A percentile compares a stretch with the other conserved stretches of the same genome.
Conservation (phyloP, 768 basidiomycete species). For the Tulasnella sp. region DNA sequence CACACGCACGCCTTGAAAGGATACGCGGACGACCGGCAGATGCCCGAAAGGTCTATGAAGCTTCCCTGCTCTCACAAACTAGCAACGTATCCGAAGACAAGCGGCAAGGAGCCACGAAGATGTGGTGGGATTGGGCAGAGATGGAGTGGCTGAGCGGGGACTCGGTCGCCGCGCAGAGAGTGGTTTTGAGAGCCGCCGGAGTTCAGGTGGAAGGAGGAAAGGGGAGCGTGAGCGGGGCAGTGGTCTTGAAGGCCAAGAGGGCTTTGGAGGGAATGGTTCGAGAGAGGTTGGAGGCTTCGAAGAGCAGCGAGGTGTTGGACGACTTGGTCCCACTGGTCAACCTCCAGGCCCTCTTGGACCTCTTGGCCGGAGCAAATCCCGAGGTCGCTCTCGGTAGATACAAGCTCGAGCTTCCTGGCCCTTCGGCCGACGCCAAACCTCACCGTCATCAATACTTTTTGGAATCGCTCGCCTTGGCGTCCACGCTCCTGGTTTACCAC, state of each 20-base stretch:
- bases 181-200: constrained; percentile 54
- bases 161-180: constrained; percentile 49
- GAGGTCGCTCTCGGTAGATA: neutral
- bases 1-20: constrained; percentile 70
- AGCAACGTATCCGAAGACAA: constrained; percentile 37
- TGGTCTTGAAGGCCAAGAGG: constrained; percentile 60
- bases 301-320: neutral
- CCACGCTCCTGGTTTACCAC: constrained; percentile 22
- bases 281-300: neutral
- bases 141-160: constrained; percentile 70
- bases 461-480: constrained; percentile 18
- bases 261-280: constrained; percentile 52
- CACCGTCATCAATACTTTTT: neutral
- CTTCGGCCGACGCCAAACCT: neutral
- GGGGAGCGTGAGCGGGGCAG: constrained; percentile 32
- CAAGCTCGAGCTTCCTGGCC: neutral
- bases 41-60: constrained; percentile 71
- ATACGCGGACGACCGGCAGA: constrained; percentile 61
- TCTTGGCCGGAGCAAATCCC: neutral
- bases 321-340: constrained; percentile 15
- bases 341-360: constrained; percentile 16
- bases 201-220: constrained; percentile 51
- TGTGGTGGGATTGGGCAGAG: constrained; percentile 86
- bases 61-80: constrained; percentile 45
- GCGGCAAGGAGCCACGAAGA: constrained; percentile 42